These are phyloP conservation scores for Candida railenensis DNA, from an alignment of 805 yeast species.

Conservation along the genomic window DNA sequence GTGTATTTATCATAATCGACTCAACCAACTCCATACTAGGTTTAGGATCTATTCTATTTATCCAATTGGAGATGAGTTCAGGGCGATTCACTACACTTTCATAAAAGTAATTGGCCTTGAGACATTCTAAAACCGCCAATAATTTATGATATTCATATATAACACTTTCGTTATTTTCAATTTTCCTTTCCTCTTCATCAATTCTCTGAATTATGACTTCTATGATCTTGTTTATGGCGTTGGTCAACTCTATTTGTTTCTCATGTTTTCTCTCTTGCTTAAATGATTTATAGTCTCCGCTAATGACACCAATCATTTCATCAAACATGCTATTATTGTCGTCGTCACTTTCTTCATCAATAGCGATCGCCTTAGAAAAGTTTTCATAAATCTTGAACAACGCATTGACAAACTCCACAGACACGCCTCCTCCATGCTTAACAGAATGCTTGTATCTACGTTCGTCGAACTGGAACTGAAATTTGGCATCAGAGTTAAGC, in stretches of 20 bases:
- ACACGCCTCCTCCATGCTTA: slow-evolving; percentile 30
- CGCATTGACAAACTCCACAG: slow-evolving; percentile 46
- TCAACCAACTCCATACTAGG: slow-evolving; percentile 56
- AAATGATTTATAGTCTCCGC: slow-evolving; percentile 9
- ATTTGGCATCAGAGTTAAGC: slow-evolving; percentile 37
- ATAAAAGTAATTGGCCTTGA: slow-evolving; percentile 51
- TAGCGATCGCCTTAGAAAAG: slow-evolving; percentile 9
- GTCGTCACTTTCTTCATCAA: neutral
- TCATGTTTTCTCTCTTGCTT: slow-evolving; percentile 7
- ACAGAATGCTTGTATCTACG: slow-evolving; percentile 38
- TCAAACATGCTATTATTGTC: slow-evolving; percentile 7
- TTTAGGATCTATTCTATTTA: slow-evolving; percentile 66
- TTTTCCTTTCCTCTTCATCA: slow-evolving; percentile 23
- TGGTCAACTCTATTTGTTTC: slow-evolving; percentile 16
- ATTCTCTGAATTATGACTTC: slow-evolving; percentile 25
- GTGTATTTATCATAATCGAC: slow-evolving; percentile 42
- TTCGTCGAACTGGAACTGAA: slow-evolving; percentile 40
- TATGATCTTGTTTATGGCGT: slow-evolving; percentile 25
- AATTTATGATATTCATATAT: slow-evolving; percentile 36
- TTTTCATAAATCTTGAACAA: slow-evolving; percentile 53
- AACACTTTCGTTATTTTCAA: slow-evolving; percentile 15
- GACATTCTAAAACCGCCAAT: slow-evolving; percentile 54
- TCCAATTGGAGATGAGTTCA: slow-evolving; percentile 54
- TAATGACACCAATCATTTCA: slow-evolving; percentile 32
- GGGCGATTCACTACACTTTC: slow-evolving; percentile 39